A percentile compares a stretch with the other conserved stretches of the same genome.
phyloP scores from a whole-genome alignment of 768 basidiomycete species.

The Boletus rubroflammeus region DNA sequence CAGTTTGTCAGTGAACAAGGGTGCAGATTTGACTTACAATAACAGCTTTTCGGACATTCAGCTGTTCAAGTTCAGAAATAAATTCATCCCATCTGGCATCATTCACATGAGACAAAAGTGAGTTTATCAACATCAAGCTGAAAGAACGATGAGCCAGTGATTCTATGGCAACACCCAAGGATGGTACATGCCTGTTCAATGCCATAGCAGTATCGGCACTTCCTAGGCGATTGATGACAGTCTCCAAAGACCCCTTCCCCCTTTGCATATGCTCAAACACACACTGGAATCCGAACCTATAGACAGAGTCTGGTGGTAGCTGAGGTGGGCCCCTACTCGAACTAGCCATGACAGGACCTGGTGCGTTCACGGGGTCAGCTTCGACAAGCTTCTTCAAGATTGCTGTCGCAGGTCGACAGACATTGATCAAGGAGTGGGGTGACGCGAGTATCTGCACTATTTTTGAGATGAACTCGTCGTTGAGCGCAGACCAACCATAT shows the following conservation, averaged over 20 bases:
- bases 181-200: constrained; percentile 59
- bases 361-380: constrained; percentile 69
- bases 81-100: constrained; percentile 79
- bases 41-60: constrained; percentile 80
- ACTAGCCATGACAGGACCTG: constrained; percentile 54
- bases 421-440: constrained; percentile 75
- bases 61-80: constrained; percentile 64
- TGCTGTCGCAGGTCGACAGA: constrained; percentile 86
- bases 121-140: constrained; percentile 90
- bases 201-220: constrained; percentile 85
- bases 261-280: constrained; percentile 82
- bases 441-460: constrained; percentile 79
- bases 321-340: constrained; percentile 55
- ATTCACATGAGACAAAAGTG: constrained; percentile 73
- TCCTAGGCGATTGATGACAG: constrained; percentile 74
- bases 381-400: constrained; percentile 89
- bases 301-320: constrained; percentile 66
- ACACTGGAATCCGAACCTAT: constrained; percentile 77
- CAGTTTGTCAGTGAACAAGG: constrained; percentile 1
- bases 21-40: constrained; percentile 48
- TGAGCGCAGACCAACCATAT: constrained; percentile 76
- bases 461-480: constrained; percentile 67
- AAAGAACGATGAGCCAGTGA: constrained; percentile 5
- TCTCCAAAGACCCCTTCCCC: constrained; percentile 67
- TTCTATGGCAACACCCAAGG: neutral